A percentile compares a stretch with the other conserved stretches of the same genome.
Evolutionary conservation across 371 early-diverging fungal genomes (phyloP).

Genomic region (Mucor piriformis): DNA sequence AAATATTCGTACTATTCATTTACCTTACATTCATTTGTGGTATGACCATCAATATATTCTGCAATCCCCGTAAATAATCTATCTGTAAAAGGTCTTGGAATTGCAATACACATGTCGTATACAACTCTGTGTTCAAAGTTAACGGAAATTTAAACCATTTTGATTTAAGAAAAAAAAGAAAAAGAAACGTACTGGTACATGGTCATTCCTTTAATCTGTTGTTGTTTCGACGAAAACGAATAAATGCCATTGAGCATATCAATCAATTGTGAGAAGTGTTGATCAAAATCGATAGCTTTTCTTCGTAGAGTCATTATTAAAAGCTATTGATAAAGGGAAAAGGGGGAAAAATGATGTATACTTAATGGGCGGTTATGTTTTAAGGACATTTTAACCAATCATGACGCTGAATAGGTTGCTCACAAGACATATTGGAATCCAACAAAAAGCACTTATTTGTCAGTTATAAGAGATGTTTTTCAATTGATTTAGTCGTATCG

Average conservation of each 20-base stretch:
- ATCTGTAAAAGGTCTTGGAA: constrained; percentile 75
- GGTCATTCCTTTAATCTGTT: constrained; percentile 66
- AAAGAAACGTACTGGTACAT: constrained; percentile 68
- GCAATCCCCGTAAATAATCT: constrained; percentile 71
- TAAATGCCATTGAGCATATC: constrained; percentile 62
- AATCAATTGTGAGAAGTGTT: constrained; percentile 56
- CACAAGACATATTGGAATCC: too few species aligned
- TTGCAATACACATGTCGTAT: constrained; percentile 73
- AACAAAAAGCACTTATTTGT: too few species aligned
- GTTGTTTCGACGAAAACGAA: constrained; percentile 47
- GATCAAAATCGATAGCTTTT: constrained; percentile 65
- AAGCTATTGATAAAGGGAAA: too few species aligned
- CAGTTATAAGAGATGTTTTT: too few species aligned
- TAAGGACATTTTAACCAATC: too few species aligned
- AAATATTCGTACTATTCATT: background rate
- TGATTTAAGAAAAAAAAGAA: too few species aligned
- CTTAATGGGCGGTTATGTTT: too few species aligned
- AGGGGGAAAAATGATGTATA: too few species aligned
- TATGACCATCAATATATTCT: constrained; percentile 66
- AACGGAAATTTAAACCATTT: background rate
- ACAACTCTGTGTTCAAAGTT: constrained; percentile 29
- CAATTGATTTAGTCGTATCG: too few species aligned
- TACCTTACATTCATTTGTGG: constrained; percentile 60
- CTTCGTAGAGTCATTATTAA: constrained; percentile 57
- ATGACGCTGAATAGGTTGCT: too few species aligned